Evolutionary conservation across 2,329 filamentous ascomycete species (phyloP), one percentile per base, ranked within the genome.

Genomic region (Diaporthe humulicola): DNA sequence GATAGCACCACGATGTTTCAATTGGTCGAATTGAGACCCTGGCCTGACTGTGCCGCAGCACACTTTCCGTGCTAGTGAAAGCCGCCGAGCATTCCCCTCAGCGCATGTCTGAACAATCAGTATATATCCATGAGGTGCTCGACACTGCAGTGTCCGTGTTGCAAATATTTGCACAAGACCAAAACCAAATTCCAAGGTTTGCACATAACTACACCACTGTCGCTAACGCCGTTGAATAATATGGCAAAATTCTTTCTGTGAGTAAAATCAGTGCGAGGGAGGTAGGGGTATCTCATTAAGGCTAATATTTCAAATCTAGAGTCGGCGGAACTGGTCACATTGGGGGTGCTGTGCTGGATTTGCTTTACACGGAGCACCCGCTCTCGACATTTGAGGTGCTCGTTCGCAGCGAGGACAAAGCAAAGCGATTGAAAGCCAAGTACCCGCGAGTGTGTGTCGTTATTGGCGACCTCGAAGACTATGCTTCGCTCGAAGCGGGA

Each of bases 361-460:
- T 48, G 25, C 54, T 71, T 50, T 25, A 50, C 22, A 42, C n/a
- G 25, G 54, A 61, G 70, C 36, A 52, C 45, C 42, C 74, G 6
- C 50, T 61, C 6, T 58, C 58, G 12, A 50, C 42, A 14, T 48
- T 77, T 5, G 70, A 73, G 25, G 69, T 70, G 0, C 61, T 77
- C n/a, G 75, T 75, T 28, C 58, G 76, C 4, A 73, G 33, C 33
- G 42, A 66, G 30, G 45, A 69, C 28, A 73, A 77, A 57, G 71
- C 73, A 2, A 36, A 30, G 10, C 71, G 64, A 12, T 60, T 77
- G 19, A 40, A 6, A 14, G 45, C 73, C 52, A 75, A 73, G 40
- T 77, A 77, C 14, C 61, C 73, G 10, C 33, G 36, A 33, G 75
- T 76, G 10, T 67, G 70, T n/a, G 57, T 45, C n/a, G 40, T 71